phyloP scores from a whole-genome alignment of 495 filamentous ascomycete species.

The Xylaria venustula region DNA sequence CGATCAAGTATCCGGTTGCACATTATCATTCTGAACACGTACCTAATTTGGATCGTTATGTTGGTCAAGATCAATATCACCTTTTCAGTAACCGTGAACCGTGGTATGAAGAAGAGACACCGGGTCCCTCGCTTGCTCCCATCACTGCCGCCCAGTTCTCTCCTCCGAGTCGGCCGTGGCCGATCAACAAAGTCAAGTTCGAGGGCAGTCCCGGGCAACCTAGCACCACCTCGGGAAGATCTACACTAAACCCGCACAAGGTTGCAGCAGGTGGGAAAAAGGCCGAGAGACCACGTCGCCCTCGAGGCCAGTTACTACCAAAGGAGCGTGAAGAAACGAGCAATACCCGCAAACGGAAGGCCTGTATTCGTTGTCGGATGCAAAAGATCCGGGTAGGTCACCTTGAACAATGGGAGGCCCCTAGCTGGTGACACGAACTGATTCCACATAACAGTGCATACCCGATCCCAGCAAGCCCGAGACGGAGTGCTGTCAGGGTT shows the following conservation, averaged over 20 bases:
- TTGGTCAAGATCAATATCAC: neutral
- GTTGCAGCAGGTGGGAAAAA: neutral
- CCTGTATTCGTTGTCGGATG: conserved; percentile 45
- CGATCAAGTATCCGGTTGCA: neutral
- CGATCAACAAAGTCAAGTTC: neutral
- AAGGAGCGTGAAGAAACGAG: conserved; percentile 29
- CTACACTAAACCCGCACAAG: neutral
- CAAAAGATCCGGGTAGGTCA: conserved; percentile 43
- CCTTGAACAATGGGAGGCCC: conserved; percentile 6
- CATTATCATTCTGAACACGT: neutral
- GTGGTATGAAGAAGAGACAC: conserved; percentile 5
- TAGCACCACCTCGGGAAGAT: neutral
- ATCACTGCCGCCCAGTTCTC: neutral
- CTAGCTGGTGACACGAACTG: conserved; percentile 6
- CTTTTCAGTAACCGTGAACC: neutral
- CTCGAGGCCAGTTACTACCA: conserved; percentile 10
- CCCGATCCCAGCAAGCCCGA: conserved; percentile 27
- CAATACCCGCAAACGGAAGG: conserved; percentile 36
- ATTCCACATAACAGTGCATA: conserved; percentile 23
- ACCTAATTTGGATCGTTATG: neutral
- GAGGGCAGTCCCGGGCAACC: neutral
- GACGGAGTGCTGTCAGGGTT: conserved; percentile 34
- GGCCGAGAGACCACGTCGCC: conserved; percentile 5
- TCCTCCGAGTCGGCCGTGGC: neutral
- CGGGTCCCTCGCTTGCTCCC: neutral